Evolutionary conservation across 305 asterid species (phyloP).

Genomic region (Solanum hybrid): DNA sequence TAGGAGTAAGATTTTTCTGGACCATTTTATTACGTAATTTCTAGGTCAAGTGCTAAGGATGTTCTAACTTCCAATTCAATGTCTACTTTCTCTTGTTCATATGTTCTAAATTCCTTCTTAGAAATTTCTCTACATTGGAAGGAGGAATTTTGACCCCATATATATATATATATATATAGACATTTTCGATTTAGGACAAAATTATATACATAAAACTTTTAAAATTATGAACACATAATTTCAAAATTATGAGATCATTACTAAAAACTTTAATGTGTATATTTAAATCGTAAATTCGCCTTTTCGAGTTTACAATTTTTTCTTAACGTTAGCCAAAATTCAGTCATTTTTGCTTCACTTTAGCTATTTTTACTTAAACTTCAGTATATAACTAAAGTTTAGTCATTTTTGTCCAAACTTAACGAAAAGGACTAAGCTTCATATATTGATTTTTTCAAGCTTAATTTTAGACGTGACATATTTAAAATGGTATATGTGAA

Average conservation of each 20-base stretch:
- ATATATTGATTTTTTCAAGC: not conserved
- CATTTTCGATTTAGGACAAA: too few relatives aligned
- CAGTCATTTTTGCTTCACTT: not conserved
- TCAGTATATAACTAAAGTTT: not conserved
- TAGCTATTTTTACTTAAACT: not conserved
- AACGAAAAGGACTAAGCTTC: not conserved
- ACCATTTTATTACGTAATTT: not conserved
- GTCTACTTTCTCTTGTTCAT: not conserved
- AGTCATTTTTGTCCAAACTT: not conserved
- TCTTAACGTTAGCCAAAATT: too few relatives aligned
- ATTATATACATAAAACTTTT: not conserved
- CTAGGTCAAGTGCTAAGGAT: not conserved
- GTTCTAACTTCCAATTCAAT: not conserved
- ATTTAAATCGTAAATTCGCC: not conserved
- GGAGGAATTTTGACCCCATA: not conserved
- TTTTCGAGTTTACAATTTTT: not conserved
- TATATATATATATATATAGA: too few relatives aligned
- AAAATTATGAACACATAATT: not conserved
- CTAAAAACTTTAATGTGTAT: not conserved
- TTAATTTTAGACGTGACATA: not conserved
- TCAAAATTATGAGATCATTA: not conserved
- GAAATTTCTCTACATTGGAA: not conserved
- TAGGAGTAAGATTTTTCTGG: not conserved
- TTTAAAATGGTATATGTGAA: not conserved
- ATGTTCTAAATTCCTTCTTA: not conserved